phyloP scores from a whole-genome alignment of 106 monocot genomes.

The Dioscorea zingiberensis region DNA sequence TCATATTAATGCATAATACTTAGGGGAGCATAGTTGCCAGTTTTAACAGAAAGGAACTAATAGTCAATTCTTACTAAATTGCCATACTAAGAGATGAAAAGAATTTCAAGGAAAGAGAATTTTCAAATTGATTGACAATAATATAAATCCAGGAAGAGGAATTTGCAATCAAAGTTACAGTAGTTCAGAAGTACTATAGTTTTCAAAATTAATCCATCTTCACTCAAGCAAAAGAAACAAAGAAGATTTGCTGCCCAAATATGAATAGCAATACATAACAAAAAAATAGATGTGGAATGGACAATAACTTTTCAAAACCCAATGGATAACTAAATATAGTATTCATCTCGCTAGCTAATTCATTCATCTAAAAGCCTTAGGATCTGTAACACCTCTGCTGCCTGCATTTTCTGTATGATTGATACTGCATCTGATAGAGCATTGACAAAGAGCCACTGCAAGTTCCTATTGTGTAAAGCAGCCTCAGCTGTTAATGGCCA shows the following conservation, averaged over 20 bases:
- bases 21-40: too few relatives aligned
- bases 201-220: not conserved
- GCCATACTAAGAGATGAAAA: too few relatives aligned
- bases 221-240: not conserved
- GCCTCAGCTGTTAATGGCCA: slow-evolving; percentile 64
- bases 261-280: not conserved
- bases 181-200: not conserved
- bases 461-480: slow-evolving; percentile 52
- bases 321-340: not conserved
- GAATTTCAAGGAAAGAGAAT: too few relatives aligned
- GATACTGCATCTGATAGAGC: slow-evolving; percentile 43
- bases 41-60: too few relatives aligned
- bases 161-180: too few relatives aligned
- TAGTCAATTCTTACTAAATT: too few relatives aligned
- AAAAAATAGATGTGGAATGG: not conserved
- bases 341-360: not conserved
- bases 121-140: too few relatives aligned
- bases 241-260: not conserved
- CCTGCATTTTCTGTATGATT: slow-evolving; percentile 45
- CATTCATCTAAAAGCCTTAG: not conserved
- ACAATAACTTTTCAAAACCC: not conserved
- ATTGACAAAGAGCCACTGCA: slow-evolving; percentile 87
- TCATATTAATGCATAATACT: too few relatives aligned
- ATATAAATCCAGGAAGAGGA: too few relatives aligned
- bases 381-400: slow-evolving; percentile 53